phyloP scores from a whole-genome alignment of 768 basidiomycete genomes.

The Tulasnella sp. region DNA sequence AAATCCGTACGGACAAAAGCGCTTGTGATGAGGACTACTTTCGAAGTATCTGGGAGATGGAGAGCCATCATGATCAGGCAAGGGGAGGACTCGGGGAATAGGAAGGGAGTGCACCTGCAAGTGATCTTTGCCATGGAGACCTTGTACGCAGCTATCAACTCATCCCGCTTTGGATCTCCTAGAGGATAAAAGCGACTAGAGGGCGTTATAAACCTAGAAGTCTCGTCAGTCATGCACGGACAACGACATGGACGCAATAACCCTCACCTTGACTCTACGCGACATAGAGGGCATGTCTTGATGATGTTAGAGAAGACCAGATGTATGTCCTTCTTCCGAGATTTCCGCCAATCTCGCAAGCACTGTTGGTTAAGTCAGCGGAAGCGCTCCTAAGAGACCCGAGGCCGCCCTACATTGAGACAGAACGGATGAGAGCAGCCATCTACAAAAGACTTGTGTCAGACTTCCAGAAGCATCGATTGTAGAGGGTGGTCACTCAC shows the following conservation, averaged over 20 bases:
- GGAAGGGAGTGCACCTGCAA: conserved; percentile 11
- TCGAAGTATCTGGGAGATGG: neutral
- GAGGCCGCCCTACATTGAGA: neutral
- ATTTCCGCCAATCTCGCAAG: conserved; percentile 9
- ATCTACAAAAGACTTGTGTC: neutral
- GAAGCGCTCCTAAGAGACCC: neutral
- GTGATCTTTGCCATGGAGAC: neutral
- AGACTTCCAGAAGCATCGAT: too few relatives aligned
- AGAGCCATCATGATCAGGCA: neutral
- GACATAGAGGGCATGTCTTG: conserved; percentile 14
- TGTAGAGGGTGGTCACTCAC: neutral
- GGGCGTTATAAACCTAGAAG: conserved; percentile 6
- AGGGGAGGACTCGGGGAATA: neutral
- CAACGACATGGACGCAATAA: neutral
- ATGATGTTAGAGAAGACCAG: conserved; percentile 1
- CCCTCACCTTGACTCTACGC: neutral
- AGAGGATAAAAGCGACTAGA: conserved; percentile 9
- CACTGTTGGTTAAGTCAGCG: neutral
- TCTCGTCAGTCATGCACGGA: neutral
- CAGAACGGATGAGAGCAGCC: conserved; percentile 16
- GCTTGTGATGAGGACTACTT: neutral
- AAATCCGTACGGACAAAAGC: conserved; percentile 5
- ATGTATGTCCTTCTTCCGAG: neutral
- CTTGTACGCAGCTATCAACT: conserved; percentile 13
- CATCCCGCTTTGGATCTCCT: conserved; percentile 8